Base-by-base conservation (phyloP, 108 stramenopile genomes). In the Nitzschia sp. region DNA sequence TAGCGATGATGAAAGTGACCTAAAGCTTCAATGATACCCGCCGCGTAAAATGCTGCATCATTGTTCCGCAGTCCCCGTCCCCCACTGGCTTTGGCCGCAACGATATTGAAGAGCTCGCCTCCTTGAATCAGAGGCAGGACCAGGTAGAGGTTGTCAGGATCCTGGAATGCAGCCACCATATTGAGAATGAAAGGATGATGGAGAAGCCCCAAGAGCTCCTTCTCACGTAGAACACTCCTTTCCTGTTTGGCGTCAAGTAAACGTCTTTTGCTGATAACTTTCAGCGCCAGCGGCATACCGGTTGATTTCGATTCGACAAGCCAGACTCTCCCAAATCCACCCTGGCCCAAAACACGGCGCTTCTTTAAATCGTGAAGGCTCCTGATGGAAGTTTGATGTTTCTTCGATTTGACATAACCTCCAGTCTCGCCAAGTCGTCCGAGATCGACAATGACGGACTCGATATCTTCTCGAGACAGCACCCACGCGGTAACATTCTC, bases 241-340 rank as follows among this genome's bases (percentile, higher is more conserved):
- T 68, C 21, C 71, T 63, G 28, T 68, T 69, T 63, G 21, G 29
- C 3, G 29, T 48, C 15, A 0, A 76, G 38, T 1, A 76, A 27
- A 4, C 38, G 32, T 23, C 62, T 30, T 69, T 76, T 76, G 55
- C 57, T 58, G 45, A 76, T 63, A 15, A 63, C 41, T 58, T 76
- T 76, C n/a, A 76, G 45, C 2, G 75, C 75, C 26, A 69, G 69
- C 11, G 63, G n/a, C 3, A 63, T 80, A 3, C 75, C 77, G 17
- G 47, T 66, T 31, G 53, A 53, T 33, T 79, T 79, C 6, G 50
- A 36, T 0, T 62, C 75, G 19, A 80, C 87, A 22, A 92, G 78
- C 78, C 88, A 86, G 22, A 95, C 93, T 53, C 85, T 81, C 41
- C 93, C 96, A 61, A 97, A 76, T 5, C 77, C 82, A 22, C 96